Evolutionary conservation across 495 filamentous ascomycete genomes (phyloP).

Genomic region (Elasticomyces elasticus): DNA sequence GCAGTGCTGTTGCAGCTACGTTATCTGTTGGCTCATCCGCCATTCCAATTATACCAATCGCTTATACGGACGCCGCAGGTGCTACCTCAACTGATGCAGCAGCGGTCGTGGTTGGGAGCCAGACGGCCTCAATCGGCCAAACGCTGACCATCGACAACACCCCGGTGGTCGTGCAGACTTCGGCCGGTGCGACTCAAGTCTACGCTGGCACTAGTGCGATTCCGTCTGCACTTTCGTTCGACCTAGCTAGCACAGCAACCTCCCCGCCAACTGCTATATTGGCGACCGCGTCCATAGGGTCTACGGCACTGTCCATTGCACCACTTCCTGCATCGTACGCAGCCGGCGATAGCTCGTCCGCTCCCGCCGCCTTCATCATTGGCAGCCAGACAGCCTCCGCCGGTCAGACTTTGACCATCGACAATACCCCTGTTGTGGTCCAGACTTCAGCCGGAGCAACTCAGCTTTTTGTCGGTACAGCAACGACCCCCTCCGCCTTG

Average conservation of each 20-base stretch:
- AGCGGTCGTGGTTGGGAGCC: constrained; percentile 2
- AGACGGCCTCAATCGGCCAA: constrained; percentile 6
- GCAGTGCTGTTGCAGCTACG: not conserved
- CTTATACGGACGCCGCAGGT: not conserved
- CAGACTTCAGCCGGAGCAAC: constrained; percentile 1
- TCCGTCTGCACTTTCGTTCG: not conserved
- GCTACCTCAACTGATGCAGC: not conserved
- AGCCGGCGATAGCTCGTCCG: not conserved
- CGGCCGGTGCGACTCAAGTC: not conserved
- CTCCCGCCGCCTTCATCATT: not conserved
- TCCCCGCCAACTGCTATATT: not conserved
- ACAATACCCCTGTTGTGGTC: constrained; percentile 5
- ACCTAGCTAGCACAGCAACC: not conserved
- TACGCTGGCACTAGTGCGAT: not conserved
- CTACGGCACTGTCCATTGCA: not conserved
- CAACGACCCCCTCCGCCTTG: not conserved
- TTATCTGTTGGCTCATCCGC: not conserved
- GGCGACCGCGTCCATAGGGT: not conserved
- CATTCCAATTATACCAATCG: not conserved
- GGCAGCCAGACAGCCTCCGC: constrained; percentile 4
- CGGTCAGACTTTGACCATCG: constrained; percentile 5
- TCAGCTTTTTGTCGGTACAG: not conserved
- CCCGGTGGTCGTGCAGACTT: constrained; percentile 7
- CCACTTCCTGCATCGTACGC: not conserved
- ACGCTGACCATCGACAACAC: constrained; percentile 6